Conservation (phyloP, 495 filamentous ascomycete genomes). For the Lophiostoma macrostomum region DNA sequence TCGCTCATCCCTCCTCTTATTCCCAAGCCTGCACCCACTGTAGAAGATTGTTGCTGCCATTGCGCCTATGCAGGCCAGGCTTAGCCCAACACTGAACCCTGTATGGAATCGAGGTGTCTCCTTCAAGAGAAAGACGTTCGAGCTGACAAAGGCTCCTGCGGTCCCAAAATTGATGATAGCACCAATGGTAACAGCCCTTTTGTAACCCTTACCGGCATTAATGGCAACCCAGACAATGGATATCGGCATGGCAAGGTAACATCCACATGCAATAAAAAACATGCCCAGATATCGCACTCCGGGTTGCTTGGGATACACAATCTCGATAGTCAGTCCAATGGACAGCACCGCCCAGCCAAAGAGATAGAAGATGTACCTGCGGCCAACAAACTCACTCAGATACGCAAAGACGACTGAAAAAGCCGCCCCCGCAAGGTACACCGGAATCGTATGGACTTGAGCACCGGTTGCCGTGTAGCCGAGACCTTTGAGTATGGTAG, state of each 20-base stretch:
- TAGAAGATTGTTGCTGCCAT: slow-evolving; percentile 19
- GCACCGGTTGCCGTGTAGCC: slow-evolving; percentile 58
- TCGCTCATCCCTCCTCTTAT: slow-evolving; percentile 9
- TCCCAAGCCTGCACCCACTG: slow-evolving; percentile 16
- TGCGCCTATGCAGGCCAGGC: slow-evolving; percentile 18
- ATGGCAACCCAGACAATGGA: slow-evolving; percentile 29
- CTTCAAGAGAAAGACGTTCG: slow-evolving; percentile 24
- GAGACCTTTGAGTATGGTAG: slow-evolving; percentile 44
- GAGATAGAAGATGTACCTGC: slow-evolving; percentile 61
- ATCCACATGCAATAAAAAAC: slow-evolving; percentile 64
- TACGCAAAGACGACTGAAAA: slow-evolving; percentile 57
- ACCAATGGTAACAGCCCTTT: slow-evolving; percentile 29
- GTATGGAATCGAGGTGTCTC: slow-evolving; percentile 30
- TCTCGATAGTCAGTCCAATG: slow-evolving; percentile 58
- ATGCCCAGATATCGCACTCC: slow-evolving; percentile 68
- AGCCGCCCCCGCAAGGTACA: slow-evolving; percentile 58
- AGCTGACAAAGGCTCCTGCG: slow-evolving; percentile 23
- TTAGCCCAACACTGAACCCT: slow-evolving; percentile 29
- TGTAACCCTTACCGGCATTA: slow-evolving; percentile 32
- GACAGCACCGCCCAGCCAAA: slow-evolving; percentile 55
- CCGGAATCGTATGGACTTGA: slow-evolving; percentile 66
- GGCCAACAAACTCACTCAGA: slow-evolving; percentile 55
- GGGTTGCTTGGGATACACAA: slow-evolving; percentile 45
- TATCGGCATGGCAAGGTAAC: slow-evolving; percentile 56
- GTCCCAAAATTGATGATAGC: slow-evolving; percentile 30